Base-by-base conservation (phyloP, 306 rosid species). In the Corylus heterophylla region DNA sequence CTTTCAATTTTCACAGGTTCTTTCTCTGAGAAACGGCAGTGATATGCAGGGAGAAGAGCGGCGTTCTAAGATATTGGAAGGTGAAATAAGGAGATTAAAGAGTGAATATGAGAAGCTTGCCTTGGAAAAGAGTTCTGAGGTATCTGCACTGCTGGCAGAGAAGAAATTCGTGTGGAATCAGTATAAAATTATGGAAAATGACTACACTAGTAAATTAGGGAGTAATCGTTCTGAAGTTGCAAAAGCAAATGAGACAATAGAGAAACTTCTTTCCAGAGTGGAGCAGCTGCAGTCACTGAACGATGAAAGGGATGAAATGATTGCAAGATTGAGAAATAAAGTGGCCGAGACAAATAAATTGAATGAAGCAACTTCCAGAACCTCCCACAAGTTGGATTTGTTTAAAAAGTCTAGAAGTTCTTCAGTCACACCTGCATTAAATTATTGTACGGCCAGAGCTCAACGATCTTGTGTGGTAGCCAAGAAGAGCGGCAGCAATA, bases 121-220 rank as follows among this genome's bases (percentile, higher is more conserved):
- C 54, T 74, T 59, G 25, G 94, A 90, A 56, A 90, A 83, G 84
- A 72, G 71, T 81, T 85, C 87, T 0, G 94, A 90, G 85, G 81
- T 88, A 71, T 82, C 88, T 6, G 87, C 94, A 39, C 87, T 94
- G 25, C 64, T 89, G 88, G 83, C 91, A 8, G 96, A 92, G 89
- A 92, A 94, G 85, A 78, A 81, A n/a, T 94, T 94, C 58, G 91
- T 88, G 45, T 91, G 97, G 98, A 92, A 94, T 76, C 98, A 90
- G 37, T 92, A 85, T 81, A 84, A 80, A 20, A 74, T 86, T 76
- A 81, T 89, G 97, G 98, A 94, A 75, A 83, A 74, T 0, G 88
- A 90, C 31, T 89, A 76, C 67, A 16, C 42, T 6, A 31, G 74
- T 59, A 94, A 90, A 80, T 83, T 92, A 79, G 86, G 76, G 85